Evolutionary conservation across 805 yeast genomes (phyloP), one percentile per base, ranked within the genome.

Genomic region (Teunomyces gatunensis): DNA sequence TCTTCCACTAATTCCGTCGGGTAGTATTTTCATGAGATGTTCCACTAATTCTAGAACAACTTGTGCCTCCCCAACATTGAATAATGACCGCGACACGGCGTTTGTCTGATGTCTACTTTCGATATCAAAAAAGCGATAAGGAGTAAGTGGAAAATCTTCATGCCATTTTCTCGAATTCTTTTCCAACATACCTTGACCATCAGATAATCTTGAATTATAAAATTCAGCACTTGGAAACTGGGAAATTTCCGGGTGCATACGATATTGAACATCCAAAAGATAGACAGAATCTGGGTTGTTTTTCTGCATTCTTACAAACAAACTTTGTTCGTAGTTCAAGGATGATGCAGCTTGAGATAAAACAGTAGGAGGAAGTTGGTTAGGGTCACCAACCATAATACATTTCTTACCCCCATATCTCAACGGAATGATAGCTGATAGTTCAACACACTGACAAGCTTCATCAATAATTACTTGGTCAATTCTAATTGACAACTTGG

Each of bases 341-440:
- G 80, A 73, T 1, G 95, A 85, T 1, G 99, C 98, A 11, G 82
- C 85, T 56, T 87, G 90, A 0, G 97, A 92, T 15, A 94, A 68
- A 9, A 92, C 98, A 0, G 99, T 92, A 0, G 99, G 99, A 0
- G 99, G 99, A 52, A 94, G 76, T 69, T 94, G 99, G 63, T 94
- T 91, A 2, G 98, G 98, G 70, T 94, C 99, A 64, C 99, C 99
- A 40, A 94, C 99, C 96, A 94, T 87, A 42, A 94, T 85, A 69
- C 98, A 92, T 47, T 83, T 81, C 50, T 78, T 83, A 57, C 95
- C 87, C 1, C 98, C 98, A 63, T 91, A 94, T 59, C 96, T 75
- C 54, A 94, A 71, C 0, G 99, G 99, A 57, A 92, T 92, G 21
- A 94, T 78, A 0, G 96, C 87, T 6, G 97, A 89, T 30, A 92